Base-by-base conservation (phyloP, 345 rosid genomes). In the Lepidium sativum region DNA sequence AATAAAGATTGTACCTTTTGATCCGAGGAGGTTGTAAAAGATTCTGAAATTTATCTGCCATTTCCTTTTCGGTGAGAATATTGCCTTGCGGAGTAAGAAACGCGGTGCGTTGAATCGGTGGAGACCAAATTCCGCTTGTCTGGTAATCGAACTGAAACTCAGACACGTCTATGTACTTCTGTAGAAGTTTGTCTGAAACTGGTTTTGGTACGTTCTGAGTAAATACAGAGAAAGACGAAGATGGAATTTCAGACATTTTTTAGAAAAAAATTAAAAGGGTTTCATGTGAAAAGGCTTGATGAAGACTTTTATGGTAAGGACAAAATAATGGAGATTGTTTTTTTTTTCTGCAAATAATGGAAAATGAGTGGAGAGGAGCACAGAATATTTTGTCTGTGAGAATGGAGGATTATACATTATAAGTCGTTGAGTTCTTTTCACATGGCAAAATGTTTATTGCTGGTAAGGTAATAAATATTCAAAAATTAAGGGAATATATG, bases 61-160 rank as follows among this genome's bases (percentile, higher is more conserved):
- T 80, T 37, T 85, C 83, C 51, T 72, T 76, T 47, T 74, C 89
- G 0, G 83, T 87, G 44, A 82, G 75, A 4, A 92, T 87, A 56
- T 50, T 75, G 6, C 78, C 86, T 17, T 80, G 80, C 0, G 90
- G 81, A 63, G 77, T 80, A 75, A 88, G 54, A 76, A 84, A 88
- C 5, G 76, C 80, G 5, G 63, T 81, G 56, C 90, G 75, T 66
- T 45, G 80, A 63, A 88, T 44, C 0, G 88, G 88, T 32, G 96
- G 96, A 76, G 96, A 88, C 96, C 96, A 88, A 35, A 88, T 32
- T 15, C 82, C 88, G 12, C 96, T 88, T 35, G 55, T 53, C 67
- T 75, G 70, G 37, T 80, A 78, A 65, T 88, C 90, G 45, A 88
- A 88, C 50, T 80, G 82, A 15, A 68, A 88, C 48, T 82, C 86